phyloP scores from a whole-genome alignment of 129 eudicot genomes.

The Mikania micrantha region DNA sequence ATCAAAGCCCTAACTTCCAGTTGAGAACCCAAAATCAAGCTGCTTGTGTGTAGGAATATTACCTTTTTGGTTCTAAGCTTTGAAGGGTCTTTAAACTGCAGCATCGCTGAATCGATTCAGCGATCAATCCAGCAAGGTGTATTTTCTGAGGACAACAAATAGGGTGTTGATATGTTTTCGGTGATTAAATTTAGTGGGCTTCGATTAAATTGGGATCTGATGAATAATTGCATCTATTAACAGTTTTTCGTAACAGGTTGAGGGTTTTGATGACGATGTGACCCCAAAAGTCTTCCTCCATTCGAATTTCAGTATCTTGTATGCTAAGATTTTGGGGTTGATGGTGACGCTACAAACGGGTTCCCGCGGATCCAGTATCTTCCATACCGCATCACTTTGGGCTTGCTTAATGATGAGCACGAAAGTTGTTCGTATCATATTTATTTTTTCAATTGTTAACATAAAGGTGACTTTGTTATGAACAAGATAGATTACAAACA shows the following conservation, averaged over 20 bases:
- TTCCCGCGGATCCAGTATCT: constrained; percentile 21
- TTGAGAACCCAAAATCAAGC: not conserved
- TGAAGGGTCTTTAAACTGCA: constrained; percentile 36
- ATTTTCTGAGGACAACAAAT: not conserved
- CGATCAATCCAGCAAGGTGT: not conserved
- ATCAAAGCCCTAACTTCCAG: not conserved
- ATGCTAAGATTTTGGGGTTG: constrained; percentile 22
- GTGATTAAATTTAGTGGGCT: not conserved
- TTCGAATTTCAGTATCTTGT: constrained; percentile 11
- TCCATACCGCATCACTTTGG: not conserved
- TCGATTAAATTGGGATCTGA: constrained; percentile 11
- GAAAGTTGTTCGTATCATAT: no score
- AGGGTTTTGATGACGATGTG: constrained; percentile 21
- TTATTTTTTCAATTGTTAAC: no score
- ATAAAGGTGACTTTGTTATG: no score
- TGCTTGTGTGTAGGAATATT: not conserved
- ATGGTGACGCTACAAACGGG: constrained; percentile 6
- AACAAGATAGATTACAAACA: no score
- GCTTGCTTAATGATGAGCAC: not conserved
- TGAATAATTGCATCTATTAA: not conserved
- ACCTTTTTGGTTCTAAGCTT: constrained; percentile 68
- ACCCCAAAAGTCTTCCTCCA: constrained; percentile 16
- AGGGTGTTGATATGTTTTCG: not conserved
- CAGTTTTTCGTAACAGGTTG: not conserved
- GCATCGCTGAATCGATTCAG: constrained; percentile 34